Conservation (phyloP, 225 moss, liverwort and hornwort genomes). For the Physcomitrellopsis africana region DNA sequence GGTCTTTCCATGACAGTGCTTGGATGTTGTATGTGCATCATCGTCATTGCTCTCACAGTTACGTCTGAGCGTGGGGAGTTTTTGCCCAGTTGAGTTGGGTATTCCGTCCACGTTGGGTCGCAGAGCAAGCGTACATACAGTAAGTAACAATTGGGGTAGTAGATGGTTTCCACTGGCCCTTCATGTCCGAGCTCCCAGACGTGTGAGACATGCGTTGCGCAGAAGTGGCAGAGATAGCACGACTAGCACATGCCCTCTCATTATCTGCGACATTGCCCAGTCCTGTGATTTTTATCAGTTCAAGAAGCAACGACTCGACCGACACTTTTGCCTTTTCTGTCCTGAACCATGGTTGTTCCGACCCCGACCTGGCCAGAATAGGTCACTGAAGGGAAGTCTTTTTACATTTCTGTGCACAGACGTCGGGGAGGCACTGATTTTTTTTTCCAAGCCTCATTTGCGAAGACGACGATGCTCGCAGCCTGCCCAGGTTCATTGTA, state of each 20-base stretch:
- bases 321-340: not conserved
- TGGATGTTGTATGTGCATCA: too few species aligned
- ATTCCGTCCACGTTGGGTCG: not conserved
- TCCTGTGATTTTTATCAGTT: constrained; percentile 10
- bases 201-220: constrained; percentile 5
- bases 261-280: not conserved
- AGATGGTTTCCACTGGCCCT: constrained; percentile 21
- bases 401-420: not conserved
- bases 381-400: not conserved
- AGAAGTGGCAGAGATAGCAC: constrained; percentile 30
- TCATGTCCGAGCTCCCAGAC: not conserved
- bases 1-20: too few species aligned
- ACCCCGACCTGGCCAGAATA: constrained; percentile 19
- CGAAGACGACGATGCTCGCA: not conserved
- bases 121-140: constrained; percentile 2
- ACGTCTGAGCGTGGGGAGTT: not conserved
- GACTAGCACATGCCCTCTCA: constrained; percentile 28
- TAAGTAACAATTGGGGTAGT: not conserved
- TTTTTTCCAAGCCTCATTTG: not conserved
- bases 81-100: not conserved
- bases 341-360: constrained; percentile 15
- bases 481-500: not conserved
- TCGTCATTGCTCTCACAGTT: too few species aligned
- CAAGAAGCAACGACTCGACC: constrained; percentile 15
- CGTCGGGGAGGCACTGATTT: not conserved